Evolutionary conservation across 108 stramenopile species (phyloP), one percentile per base, ranked within the genome.

Genomic region (Licmophora abbreviata): DNA sequence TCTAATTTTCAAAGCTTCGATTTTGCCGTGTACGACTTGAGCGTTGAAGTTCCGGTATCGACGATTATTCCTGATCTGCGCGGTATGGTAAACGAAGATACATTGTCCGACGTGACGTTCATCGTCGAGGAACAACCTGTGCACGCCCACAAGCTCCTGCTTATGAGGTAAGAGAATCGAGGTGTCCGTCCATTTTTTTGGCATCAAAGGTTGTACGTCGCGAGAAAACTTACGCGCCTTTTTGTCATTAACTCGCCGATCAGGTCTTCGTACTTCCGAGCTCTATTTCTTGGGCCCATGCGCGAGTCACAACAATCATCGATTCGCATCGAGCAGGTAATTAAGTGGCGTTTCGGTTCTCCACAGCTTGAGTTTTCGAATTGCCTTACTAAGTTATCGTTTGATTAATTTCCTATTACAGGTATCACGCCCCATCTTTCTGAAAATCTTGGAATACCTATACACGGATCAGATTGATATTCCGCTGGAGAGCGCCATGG

Each of bases 381-480:
- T n/a, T n/a, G 22, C 42, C 14, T 43, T 21, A 7, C n/a, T n/a
- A n/a, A n/a, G n/a, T n/a, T n/a, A n/a, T n/a, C n/a, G n/a, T n/a
- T n/a, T n/a, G n/a, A n/a, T n/a, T n/a, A n/a, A n/a, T n/a, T n/a
- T 25, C 47, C 27, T n/a, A n/a, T n/a, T n/a, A n/a, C n/a, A n/a
- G n/a, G 72, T 80, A 7, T 56, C 63, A 0, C 73, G 84, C 62
- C 51, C 70, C 2, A 92, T 94, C 32, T 97, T 98, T 64, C 38
- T 96, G 25, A 51, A 69, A 15, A 74, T 97, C 27, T 54, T 98
- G 34, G 88, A 97, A 49, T 98, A 94, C 54, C 74, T 98, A 4
- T 98, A 98, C 64, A 96, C 95, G 5, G 97, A 98, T 63, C 73
- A 77, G 41, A 75, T 93, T 25, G 60, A 73, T 5, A 82, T 96